Base-by-base conservation (phyloP, 73 alveolate genomes). In the Uronychia setigera region DNA sequence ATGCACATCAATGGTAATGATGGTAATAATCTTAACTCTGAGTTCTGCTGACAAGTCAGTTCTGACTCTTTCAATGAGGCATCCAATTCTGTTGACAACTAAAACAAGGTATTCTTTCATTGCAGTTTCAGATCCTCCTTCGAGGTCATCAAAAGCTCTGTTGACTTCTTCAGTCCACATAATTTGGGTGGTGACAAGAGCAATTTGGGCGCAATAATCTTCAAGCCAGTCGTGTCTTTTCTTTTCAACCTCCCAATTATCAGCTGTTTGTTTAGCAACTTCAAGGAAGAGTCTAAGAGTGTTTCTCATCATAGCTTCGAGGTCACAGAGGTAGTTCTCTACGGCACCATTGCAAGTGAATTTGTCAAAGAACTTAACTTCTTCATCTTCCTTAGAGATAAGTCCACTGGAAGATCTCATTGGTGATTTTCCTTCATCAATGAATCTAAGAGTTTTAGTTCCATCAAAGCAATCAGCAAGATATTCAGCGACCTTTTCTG, bases 1-100 rank as follows among this genome's bases (percentile, higher is more conserved):
- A 81, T 99, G 99, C 90, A 99, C 99, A 94, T 99, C 99, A 88
- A 99, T 98, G 35, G 99, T 99, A 93, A 99, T 99, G 93, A 99
- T 96, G 76, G 99, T 99, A 91, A 99, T 99, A 92, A 99, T 98
- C 94, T 99, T 99, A 94, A 96, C 91, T 86, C 99, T 92, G 78
- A 96, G 92, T 77, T 94, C 96, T 67, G 92, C 85, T 31, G 89
- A 78, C 34, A 97, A 86, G 81, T 97, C 98, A 46, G 92, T 97
- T 94, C 99, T 94, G 60, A 96, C 99, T 88, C 98, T 93, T 59
- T 98, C 99, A 96, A 98, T 98, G 79, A 97, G 94, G 79, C 93
- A 91, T 74, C 93, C 92, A 77, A 96, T 95, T 89, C 99, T 94
- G 33, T 83, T 93, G 60, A 84, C 91, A 59, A 93, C 89, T 78